Evolutionary conservation across 768 basidiomycete genomes (phyloP).

Genomic region (Strobilomyces dryophilus): DNA sequence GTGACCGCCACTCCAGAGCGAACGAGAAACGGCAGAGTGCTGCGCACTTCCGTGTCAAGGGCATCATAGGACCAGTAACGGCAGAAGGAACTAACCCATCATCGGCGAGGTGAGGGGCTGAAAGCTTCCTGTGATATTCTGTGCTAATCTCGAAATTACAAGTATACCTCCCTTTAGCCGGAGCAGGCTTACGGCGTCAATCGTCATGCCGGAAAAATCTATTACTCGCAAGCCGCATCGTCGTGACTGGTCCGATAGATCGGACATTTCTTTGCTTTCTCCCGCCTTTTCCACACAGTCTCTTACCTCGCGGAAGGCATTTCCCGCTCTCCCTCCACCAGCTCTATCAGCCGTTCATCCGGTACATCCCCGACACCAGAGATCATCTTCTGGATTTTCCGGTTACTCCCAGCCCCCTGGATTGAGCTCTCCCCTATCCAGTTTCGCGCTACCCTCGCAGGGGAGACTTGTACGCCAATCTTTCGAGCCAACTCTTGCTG

Average conservation of each 20-base stretch:
- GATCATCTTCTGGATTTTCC: slow-evolving; percentile 31
- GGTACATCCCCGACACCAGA: slow-evolving; percentile 27
- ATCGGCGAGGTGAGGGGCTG: slow-evolving; percentile 11
- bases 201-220: slow-evolving; percentile 53
- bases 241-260: slow-evolving; percentile 41
- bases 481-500: slow-evolving; percentile 67
- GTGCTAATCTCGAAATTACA: not conserved
- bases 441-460: slow-evolving; percentile 29
- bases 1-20: slow-evolving; percentile 34
- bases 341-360: slow-evolving; percentile 20
- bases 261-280: slow-evolving; percentile 36
- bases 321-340: slow-evolving; percentile 4
- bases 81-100: slow-evolving; percentile 4
- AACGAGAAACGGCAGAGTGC: slow-evolving; percentile 30
- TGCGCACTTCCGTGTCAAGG: slow-evolving; percentile 35
- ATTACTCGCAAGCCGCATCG: slow-evolving; percentile 31
- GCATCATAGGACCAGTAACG: slow-evolving; percentile 5
- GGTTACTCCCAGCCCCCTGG: slow-evolving; percentile 35
- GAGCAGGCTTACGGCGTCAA: slow-evolving; percentile 37
- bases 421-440: slow-evolving; percentile 8
- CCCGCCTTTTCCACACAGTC: slow-evolving; percentile 38
- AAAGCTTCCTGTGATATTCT: not conserved
- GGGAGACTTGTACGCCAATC: slow-evolving; percentile 57
- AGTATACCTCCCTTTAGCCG: slow-evolving; percentile 37
- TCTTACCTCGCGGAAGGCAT: not conserved